These are phyloP conservation scores for Musa itinerans DNA, from an alignment of 176 grass and related monocot genomes.

Conservation along the genomic window DNA sequence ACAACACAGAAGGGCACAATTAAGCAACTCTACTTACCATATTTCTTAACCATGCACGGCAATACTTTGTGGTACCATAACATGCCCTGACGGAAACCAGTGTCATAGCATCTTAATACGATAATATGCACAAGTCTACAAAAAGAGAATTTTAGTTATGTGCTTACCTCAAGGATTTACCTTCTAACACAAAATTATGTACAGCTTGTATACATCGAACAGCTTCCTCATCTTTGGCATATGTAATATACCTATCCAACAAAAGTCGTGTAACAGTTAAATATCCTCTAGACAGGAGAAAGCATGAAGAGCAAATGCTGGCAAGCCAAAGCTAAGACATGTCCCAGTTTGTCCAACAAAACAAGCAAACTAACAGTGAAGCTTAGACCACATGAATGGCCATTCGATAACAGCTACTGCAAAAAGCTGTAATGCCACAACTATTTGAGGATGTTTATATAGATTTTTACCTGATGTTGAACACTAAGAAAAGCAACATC, in stretches of 20 bases:
- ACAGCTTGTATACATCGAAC: conserved; percentile 93
- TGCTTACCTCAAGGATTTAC: conserved; percentile 77
- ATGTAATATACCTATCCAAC: conserved; percentile 85
- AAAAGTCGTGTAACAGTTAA: neutral
- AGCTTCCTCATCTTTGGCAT: conserved; percentile 91
- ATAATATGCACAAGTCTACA: conserved; percentile 12
- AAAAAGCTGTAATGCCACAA: neutral
- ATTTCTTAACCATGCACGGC: conserved; percentile 92
- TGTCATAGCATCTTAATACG: neutral
- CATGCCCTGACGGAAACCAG: conserved; percentile 58
- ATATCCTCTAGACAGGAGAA: neutral
- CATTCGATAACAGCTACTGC: neutral
- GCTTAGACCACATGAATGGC: neutral
- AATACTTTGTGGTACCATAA: conserved; percentile 98
- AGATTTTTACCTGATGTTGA: too few relatives aligned
- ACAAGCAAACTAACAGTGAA: neutral
- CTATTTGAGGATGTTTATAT: neutral
- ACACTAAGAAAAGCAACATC: neutral
- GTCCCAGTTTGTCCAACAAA: neutral
- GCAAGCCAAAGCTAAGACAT: neutral
- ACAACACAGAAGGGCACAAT: conserved; percentile 11
- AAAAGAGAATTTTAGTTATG: conserved; percentile 19
- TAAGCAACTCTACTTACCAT: conserved; percentile 40
- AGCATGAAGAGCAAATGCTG: neutral
- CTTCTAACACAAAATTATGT: conserved; percentile 95